phyloP scores from a whole-genome alignment of 441 rosid genomes.

The Croton laevigatus region DNA sequence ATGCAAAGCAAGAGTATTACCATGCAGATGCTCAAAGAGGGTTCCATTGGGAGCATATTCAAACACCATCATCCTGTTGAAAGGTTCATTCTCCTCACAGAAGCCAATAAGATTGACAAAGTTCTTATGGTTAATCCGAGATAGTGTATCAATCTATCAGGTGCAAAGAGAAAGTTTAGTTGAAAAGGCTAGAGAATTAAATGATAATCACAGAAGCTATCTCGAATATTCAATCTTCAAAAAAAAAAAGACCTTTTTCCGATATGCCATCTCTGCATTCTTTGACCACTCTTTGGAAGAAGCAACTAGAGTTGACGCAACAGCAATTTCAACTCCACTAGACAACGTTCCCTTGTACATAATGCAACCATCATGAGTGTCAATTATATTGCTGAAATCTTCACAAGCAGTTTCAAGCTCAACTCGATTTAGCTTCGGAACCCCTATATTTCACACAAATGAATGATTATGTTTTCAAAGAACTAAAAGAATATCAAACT shows the following conservation, averaged over 20 bases:
- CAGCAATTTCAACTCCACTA: conserved; percentile 88
- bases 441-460: conserved; percentile 46
- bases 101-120: conserved; percentile 85
- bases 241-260: conserved; percentile 52
- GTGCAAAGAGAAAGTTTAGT: neutral
- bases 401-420: conserved; percentile 92
- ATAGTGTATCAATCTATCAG: conserved; percentile 60
- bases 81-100: conserved; percentile 82
- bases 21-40: conserved; percentile 80
- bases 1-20: conserved; percentile 33
- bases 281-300: conserved; percentile 61
- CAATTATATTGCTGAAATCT: conserved; percentile 84
- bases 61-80: conserved; percentile 87
- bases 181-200: conserved; percentile 11
- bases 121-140: conserved; percentile 81
- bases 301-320: conserved; percentile 43
- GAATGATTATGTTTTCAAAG: neutral
- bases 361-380: conserved; percentile 40
- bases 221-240: neutral
- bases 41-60: conserved; percentile 94
- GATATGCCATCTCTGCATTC: conserved; percentile 49
- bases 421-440: conserved; percentile 80
- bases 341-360: conserved; percentile 86
- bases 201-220: neutral
- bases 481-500: neutral